phyloP scores from a whole-genome alignment of 2,329 filamentous ascomycete species.

The Bertia moriformis region DNA sequence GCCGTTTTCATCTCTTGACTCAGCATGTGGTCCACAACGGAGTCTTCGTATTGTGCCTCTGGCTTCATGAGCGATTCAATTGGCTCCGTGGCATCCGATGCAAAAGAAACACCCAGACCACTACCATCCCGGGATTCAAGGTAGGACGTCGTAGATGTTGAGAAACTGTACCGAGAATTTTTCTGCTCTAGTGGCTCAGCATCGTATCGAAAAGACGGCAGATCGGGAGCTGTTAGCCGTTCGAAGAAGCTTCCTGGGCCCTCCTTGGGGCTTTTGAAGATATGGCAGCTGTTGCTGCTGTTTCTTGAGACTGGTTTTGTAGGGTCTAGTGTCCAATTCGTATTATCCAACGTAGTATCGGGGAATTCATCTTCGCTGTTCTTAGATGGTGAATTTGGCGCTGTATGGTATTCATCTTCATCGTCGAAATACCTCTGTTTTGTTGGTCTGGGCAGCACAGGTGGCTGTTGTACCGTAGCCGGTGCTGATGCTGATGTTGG shows the following conservation, averaged over 20 bases:
- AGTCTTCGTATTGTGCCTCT: no score
- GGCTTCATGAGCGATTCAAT: neutral
- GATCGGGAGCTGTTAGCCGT: neutral
- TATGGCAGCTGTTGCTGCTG: no score
- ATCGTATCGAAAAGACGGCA: neutral
- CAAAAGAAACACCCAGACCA: neutral
- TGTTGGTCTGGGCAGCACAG: no score
- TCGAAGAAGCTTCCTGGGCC: neutral
- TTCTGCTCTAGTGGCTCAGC: neutral
- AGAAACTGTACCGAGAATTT: neutral
- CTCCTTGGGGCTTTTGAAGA: neutral
- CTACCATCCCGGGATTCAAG: neutral
- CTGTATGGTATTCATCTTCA: neutral
- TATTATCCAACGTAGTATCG: neutral
- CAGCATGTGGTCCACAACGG: neutral
- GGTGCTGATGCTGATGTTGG: neutral
- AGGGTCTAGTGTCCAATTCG: neutral
- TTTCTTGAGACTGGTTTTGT: neutral
- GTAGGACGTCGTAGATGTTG: neutral
- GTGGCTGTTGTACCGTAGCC: no score
- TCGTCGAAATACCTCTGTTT: neutral
- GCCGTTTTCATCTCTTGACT: neutral
- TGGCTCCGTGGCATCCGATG: neutral
- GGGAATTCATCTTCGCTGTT: neutral
- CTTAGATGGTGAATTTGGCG: neutral